Evolutionary conservation across 495 filamentous ascomycete genomes (phyloP).

Genomic region (Penicillium verhagenii): DNA sequence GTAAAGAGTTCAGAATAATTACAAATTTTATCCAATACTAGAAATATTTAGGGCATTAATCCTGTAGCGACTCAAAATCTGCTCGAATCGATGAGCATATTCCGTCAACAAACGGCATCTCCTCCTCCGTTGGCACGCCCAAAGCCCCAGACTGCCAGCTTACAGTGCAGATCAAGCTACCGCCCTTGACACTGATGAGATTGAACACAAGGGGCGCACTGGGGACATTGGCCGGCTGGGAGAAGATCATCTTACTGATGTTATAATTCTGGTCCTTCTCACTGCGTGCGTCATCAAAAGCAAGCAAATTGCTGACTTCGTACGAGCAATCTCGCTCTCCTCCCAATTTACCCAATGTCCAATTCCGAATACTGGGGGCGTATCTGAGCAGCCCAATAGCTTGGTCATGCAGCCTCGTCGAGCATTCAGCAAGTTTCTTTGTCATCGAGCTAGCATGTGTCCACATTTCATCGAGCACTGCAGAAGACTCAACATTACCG

Average conservation of each 20-base stretch:
- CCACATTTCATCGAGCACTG: conserved; percentile 21
- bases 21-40: not conserved
- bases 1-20: conserved; percentile 11
- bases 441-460: conserved; percentile 17
- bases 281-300: conserved; percentile 15
- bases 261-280: conserved; percentile 8
- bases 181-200: conserved; percentile 25
- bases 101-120: conserved; percentile 14
- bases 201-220: conserved; percentile 27
- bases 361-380: conserved; percentile 18
- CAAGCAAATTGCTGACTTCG: conserved; percentile 28
- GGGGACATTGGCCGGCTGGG: conserved; percentile 24
- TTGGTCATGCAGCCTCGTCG: conserved; percentile 20
- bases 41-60: not conserved
- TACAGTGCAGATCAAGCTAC: conserved; percentile 18
- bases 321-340: conserved; percentile 24
- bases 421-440: conserved; percentile 18
- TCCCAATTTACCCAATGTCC: conserved; percentile 23
- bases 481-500: not conserved
- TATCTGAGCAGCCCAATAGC: conserved; percentile 27
- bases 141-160: conserved; percentile 28
- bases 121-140: conserved; percentile 13
- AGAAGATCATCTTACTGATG: conserved; percentile 29
- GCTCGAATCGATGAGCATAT: conserved; percentile 19
- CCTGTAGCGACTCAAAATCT: conserved; percentile 11